Percentiles rank a stretch among this genome's conserved stretches.
Evolutionary conservation across 257 asterid species (phyloP).

Genomic region (Eucommia ulmoides): DNA sequence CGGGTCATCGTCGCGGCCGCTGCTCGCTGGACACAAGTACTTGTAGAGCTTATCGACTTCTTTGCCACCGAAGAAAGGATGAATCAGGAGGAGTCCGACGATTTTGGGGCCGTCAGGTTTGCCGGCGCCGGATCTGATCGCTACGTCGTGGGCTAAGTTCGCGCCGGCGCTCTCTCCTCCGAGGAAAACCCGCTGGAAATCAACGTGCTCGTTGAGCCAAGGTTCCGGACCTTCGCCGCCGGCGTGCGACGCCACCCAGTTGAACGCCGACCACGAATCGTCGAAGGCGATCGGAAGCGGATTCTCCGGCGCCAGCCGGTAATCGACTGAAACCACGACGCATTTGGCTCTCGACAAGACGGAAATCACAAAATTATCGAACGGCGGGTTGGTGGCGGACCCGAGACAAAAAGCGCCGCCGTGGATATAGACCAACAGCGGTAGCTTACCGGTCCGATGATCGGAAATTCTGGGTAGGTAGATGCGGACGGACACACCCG

Average conservation of each 20-base stretch:
- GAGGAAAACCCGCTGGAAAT: constrained; percentile 20
- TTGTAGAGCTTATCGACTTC: no score
- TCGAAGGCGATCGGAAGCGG: constrained; percentile 33
- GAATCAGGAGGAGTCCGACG: constrained; percentile 24
- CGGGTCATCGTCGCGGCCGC: no score
- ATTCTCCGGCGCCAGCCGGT: constrained; percentile 33
- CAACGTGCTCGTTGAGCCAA: constrained; percentile 29
- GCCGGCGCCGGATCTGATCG: constrained; percentile 14
- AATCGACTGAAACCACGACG: constrained; percentile 27
- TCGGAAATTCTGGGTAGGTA: constrained; percentile 16
- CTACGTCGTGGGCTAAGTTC: constrained; percentile 30
- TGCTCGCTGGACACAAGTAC: no score
- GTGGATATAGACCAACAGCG: constrained; percentile 33
- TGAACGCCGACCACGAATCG: constrained; percentile 27
- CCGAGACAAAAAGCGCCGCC: constrained; percentile 27
- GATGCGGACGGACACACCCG: constrained; percentile 16
- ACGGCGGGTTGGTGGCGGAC: constrained; percentile 20
- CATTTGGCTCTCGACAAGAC: constrained; percentile 15
- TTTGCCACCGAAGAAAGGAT: constrained; percentile 24
- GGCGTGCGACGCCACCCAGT: constrained; percentile 21
- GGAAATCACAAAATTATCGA: constrained; percentile 19
- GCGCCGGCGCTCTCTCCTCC: constrained; percentile 40
- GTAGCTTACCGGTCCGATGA: constrained; percentile 10
- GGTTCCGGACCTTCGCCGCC: constrained; percentile 14
- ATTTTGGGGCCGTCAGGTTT: neutral